Evolutionary conservation across 1,139 yeast genomes (phyloP), one percentile per base, ranked within the genome.

Genomic region (Pichia sp.): DNA sequence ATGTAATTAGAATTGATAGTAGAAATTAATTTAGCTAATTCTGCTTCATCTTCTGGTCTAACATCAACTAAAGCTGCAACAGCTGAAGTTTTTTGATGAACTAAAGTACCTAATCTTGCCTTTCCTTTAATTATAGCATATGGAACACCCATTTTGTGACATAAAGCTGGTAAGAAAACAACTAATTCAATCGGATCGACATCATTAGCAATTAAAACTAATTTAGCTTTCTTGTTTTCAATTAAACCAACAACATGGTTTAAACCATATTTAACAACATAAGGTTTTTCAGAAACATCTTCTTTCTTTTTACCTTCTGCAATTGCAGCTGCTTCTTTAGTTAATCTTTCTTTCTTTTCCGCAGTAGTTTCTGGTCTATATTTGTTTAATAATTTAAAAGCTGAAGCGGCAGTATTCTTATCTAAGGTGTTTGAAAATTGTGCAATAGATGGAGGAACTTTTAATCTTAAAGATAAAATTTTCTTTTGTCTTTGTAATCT

Each of bases 141-240:
- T 70, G 97, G 97, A 60, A 92, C 89, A 75, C 97, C 97, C 94
- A 90, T 82, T 84, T 90, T 90, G 79, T 92, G 87, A 80, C 97
- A 90, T 68, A 90, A 82, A 72, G 97, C 97, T 69, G 97, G 97
- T 62, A 90, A 78, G 83, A 86, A 90, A 61, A 90, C 77, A 62
- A 90, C 97, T 69, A 90, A 80, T 76, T 90, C 97, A 68, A 90
- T 87, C 70, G 97, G 97, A 80, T 90, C 97, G 66, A 90, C 97
- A 65, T 90, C 97, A 78, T 90, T 84, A 70, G 97, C 97, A 68
- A 90, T 90, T 70, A 90, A 80, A 58, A 90, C 97, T 65, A 90
- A 81, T 73, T 87, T 86, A 62, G 96, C 95, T 80, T 90, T 90
- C 82, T 90, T 90, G 94, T 89, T 89, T 80, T 90, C 97, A 65